phyloP scores from a whole-genome alignment of 176 grass and related monocot species.

The Zizania latifolia region DNA sequence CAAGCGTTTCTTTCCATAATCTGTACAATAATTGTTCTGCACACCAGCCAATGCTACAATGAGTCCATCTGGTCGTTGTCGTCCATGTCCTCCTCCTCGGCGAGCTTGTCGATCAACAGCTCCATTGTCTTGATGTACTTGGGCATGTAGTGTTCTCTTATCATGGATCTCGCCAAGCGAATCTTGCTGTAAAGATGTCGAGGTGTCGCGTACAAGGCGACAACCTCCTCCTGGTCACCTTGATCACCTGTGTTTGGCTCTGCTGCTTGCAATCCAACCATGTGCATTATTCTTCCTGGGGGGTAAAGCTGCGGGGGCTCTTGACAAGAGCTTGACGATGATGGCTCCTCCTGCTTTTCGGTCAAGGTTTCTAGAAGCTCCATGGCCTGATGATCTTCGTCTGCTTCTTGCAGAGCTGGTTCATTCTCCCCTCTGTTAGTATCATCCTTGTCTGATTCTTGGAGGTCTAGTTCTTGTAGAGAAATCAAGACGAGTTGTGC shows the following conservation, averaged over 20 bases:
- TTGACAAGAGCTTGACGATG: conserved; percentile 10
- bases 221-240: conserved; percentile 35
- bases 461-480: conserved; percentile 22
- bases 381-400: not conserved
- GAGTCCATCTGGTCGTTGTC: not conserved
- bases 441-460: conserved; percentile 22
- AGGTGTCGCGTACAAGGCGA: conserved; percentile 71
- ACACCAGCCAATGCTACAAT: conserved; percentile 36
- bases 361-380: conserved; percentile 25
- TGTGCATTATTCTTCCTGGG: conserved; percentile 90
- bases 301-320: conserved; percentile 63
- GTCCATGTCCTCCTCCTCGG: conserved; percentile 14
- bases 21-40: conserved; percentile 43
- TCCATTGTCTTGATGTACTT: conserved; percentile 76
- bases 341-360: not conserved
- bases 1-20: conserved; percentile 23
- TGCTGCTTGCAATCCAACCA: conserved; percentile 53
- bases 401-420: conserved; percentile 1
- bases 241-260: conserved; percentile 26
- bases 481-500: not conserved
- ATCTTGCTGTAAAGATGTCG: conserved; percentile 80
- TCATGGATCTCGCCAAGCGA: conserved; percentile 68
- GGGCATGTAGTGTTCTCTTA: conserved; percentile 93
- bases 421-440: not conserved
- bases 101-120: conserved; percentile 62